Base-by-base conservation (phyloP, 441 rosid species). In the Erodium texanum region DNA sequence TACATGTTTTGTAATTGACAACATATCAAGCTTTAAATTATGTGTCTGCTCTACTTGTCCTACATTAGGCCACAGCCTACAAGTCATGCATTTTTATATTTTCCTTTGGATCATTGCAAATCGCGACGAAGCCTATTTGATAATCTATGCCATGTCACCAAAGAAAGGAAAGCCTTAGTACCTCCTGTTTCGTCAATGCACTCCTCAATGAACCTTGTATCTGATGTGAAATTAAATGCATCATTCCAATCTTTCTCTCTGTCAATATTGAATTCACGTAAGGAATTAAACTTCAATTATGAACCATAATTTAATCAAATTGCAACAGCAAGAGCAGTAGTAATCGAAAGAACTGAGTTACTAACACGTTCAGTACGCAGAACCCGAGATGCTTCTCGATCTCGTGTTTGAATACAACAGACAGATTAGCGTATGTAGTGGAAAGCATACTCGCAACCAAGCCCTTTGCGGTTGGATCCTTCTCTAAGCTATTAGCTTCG, bases 311-410 rank as follows among this genome's bases (percentile, higher is more conserved):
- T 24, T 5, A 24, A 59, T 59, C 52, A 70, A 34, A 52, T 12
- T n/a, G 14, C 12, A 56, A 20, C 11, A 56, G 24, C 62, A 8
- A 56, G 24, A 56, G 23, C 23, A 20, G 29, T 1, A 22, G 32
- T 3, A 59, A 56, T 56, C 12, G 24, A 56, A 8, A 23, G 15
- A 10, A 19, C n/a, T 58, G 63, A 58, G 63, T 23, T 22, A 81
- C 92, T 71, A 75, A 93, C 99, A 82, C 82, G 86, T 93, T 89
- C 68, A 85, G 78, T 20, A 93, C 84, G 89, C 99, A 93, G 83
- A 93, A 91, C 34, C 85, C 90, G 52, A 88, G 84, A 38, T 91
- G 65, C 71, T 85, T 73, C 59, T 71, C 36, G 52, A 93, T 81
- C 24, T 93, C 96, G 59, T 61, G 74, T 48, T 83, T 84, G 81